Base-by-base conservation (phyloP, 2,329 filamentous ascomycete genomes). In the Teratosphaeria nubilosa region DNA sequence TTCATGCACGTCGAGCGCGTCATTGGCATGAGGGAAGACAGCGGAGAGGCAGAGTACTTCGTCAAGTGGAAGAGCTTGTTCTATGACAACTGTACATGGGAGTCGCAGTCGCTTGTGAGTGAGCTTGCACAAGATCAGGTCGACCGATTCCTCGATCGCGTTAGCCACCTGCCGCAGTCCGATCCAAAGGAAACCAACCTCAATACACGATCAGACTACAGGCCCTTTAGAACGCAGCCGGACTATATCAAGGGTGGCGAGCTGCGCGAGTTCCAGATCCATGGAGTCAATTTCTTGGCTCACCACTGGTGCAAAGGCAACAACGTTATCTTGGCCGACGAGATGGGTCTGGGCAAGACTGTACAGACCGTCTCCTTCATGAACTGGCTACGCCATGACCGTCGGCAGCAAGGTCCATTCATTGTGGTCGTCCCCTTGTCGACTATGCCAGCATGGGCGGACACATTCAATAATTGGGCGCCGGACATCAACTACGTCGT, bases 281-380 rank as follows among this genome's bases (percentile, higher is more conserved):
- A 87, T 64, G 94, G 95, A 31, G 78, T 99, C 60, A 97, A 97
- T 76, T 99, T 96, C 74, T 79, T 99, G 62, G 90, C 90, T 52
- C 90, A 95, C 74, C 96, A 97, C 74, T 99, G 95, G 95, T 90
- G 88, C 56, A 86, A 88, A 68, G 86, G 85, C 57, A 94, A 94
- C 73, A 99, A 97, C 67, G 94, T 97, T 69, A 96, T 99, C 66
- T 82, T 99, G 56, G 94, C 94, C 54, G 94, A 99, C 71, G 94
- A 99, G 75, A 99, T 99, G 94, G 94, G 94, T 67, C 81, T 99
- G 14, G 94, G 94, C 30, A 99, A 99, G 77, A 99, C 94, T 0
- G 94, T 99, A 0, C 94, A 99, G 75, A 96, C 92, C 0, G 91
- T 99, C 30, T 86, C 92, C 0, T 97, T 97, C 72, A 87, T 99